Base-by-base conservation (phyloP, 1,284 basidiomycete species). In the Takashimella tepidaria region DNA sequence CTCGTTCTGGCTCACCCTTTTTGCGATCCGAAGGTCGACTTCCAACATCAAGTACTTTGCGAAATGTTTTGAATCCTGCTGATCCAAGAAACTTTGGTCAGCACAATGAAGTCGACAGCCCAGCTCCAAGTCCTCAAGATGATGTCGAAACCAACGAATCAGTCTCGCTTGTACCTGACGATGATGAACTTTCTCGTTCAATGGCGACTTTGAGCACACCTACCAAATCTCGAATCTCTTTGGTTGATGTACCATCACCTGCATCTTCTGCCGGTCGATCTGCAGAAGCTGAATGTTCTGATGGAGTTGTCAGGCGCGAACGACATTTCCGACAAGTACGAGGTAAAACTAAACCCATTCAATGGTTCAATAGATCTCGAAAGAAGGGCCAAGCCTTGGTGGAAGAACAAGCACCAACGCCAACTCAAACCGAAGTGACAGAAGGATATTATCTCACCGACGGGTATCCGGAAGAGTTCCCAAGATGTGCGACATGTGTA, bases 401-500 rank as follows among this genome's bases (percentile, higher is more conserved):
- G 16, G 31, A 37, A 8, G 31, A 37, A 16, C 31, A 37, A 16
- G 31, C 31, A 16, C 8, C 10, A 8, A 37, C 31, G 8, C 31
- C 31, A 8, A 16, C 31, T 8, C 31, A 37, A 37, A 37, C 31
- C 31, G 31, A 37, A 8, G 16, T 37, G 31, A 37, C 31, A 16
- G 31, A 37, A 37, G 31, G 31, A 16, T 37, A 8, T 16, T 8
- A 37, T 37, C 31, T 37, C 31, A 37, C 31, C 10, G 31, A 37
- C 16, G 31, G 31, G 31, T 37, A 37, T 16, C 64, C 63, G 13
- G 53, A 51, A 16, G 59, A 63, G 50, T 66, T 66, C 42, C 59
- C 61, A 19, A 56, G 70, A 31, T 74, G 72, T 45, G 62, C 61
- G 5, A 72, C 72, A 3, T 74, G 72, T 45, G 62, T 58, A 1